Conservation (phyloP, 164 flowering plant species). For the Vitis rupestris region DNA sequence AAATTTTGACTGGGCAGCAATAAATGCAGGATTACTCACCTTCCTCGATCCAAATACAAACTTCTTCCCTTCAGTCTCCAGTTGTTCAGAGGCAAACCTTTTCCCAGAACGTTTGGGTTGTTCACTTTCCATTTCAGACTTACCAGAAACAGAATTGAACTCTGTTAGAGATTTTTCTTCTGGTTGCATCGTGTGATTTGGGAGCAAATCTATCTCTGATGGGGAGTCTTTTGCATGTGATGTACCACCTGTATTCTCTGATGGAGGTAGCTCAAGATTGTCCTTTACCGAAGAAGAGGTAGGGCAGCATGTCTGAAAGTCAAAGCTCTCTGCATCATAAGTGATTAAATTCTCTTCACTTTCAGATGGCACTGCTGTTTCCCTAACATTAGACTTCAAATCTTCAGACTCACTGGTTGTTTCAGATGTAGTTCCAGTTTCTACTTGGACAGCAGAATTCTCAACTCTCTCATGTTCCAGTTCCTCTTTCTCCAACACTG, state of each 20-base stretch:
- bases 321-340: conserved; percentile 32
- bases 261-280: conserved; percentile 22
- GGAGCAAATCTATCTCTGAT: conserved; percentile 11
- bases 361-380: conserved; percentile 27
- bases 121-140: conserved; percentile 40
- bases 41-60: conserved; percentile 52
- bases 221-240: conserved; percentile 19
- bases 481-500: conserved; percentile 22
- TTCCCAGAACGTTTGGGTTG: conserved; percentile 38
- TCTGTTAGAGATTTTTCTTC: conserved; percentile 21
- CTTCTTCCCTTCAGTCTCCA: conserved; percentile 54
- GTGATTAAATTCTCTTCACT: conserved; percentile 44
- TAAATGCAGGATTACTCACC: conserved; percentile 62
- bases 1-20: conserved; percentile 77
- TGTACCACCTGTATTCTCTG: conserved; percentile 23
- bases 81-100: conserved; percentile 49
- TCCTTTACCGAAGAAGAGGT: conserved; percentile 23
- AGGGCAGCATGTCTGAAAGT: conserved; percentile 27
- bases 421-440: conserved; percentile 26
- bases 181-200: conserved; percentile 21
- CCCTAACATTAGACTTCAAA: conserved; percentile 15
- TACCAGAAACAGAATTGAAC: conserved; percentile 13
- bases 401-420: conserved; percentile 23
- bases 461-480: conserved; percentile 20
- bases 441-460: conserved; percentile 17